Percentiles rank a stretch among this genome's conserved stretches.
Evolutionary conservation across 345 rosid genomes (phyloP).

Genomic region (Hibiscus mutabilis): DNA sequence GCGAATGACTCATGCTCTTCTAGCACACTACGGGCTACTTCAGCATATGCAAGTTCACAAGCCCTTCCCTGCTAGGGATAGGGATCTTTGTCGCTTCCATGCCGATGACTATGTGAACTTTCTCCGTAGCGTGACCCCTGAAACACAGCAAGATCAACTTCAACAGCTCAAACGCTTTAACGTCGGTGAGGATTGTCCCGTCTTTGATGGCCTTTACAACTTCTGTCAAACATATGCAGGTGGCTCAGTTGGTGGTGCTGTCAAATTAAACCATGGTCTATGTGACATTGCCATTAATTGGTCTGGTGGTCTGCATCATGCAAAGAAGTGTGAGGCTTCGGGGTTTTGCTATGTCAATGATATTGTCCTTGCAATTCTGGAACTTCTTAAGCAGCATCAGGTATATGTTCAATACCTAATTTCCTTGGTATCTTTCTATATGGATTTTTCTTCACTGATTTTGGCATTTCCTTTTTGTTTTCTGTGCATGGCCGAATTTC

Average conservation of each 20-base stretch:
- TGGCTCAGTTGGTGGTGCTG: conserved; percentile 64
- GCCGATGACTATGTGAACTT: conserved; percentile 59
- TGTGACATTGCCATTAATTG: conserved; percentile 59
- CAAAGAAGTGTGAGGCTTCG: conserved; percentile 53
- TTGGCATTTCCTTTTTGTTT: background rate
- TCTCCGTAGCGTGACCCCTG: conserved; percentile 56
- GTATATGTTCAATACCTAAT: conserved; percentile 19
- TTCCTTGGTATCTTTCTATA: background rate
- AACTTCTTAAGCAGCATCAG: conserved; percentile 67
- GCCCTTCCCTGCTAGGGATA: conserved; percentile 60
- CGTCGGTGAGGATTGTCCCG: conserved; percentile 71
- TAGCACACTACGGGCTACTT: conserved; percentile 53
- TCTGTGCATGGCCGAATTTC: background rate
- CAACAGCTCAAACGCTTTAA: conserved; percentile 64
- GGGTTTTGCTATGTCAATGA: conserved; percentile 65
- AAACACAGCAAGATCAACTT: conserved; percentile 65
- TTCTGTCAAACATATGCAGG: conserved; percentile 73
- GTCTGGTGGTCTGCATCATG: conserved; percentile 75
- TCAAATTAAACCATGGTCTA: conserved; percentile 53
- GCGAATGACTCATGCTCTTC: conserved; percentile 50
- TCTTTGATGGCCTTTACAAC: conserved; percentile 59
- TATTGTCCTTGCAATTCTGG: conserved; percentile 62
- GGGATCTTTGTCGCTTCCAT: conserved; percentile 70
- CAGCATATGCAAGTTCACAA: conserved; percentile 62
- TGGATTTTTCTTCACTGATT: background rate